Evolutionary conservation across 148 eudicot species (phyloP), one percentile per base, ranked within the genome.

Genomic region (Oxyria digyna): DNA sequence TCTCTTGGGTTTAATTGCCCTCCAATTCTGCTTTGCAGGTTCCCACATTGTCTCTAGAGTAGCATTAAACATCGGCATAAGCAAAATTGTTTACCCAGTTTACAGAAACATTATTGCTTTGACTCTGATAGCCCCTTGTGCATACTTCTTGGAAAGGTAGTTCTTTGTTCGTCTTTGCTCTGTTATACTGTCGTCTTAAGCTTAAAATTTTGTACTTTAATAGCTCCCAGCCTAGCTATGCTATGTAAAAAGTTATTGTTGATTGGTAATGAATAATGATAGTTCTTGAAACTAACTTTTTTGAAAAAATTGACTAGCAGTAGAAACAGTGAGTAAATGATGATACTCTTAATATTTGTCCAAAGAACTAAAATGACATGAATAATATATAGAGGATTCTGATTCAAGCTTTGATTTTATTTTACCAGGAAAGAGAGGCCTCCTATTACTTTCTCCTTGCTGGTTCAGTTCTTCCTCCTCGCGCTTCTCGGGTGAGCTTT

Each of bases 401-500:
- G 65, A 59, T 29, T 59, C 20, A 27, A 31, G n/a, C 3, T 29
- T 45, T 59, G 35, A 1, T 59, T 52, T 31, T 14, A 20, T 59
- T n/a, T 46, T 7, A 67, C 68, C 89, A 91, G 97, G 91, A 87
- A 91, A 74, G 89, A 91, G 54, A 85, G 97, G 68, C 95, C 95
- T 54, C 87, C 89, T 26, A 79, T 91, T 41, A 80, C 84, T 8
- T 85, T 87, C 75, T 81, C 88, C 55, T 69, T 91, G 75, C 63
- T 82, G 52, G 71, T 81, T 35, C 89, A 91, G 42, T 86, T 91
- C 55, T 91, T 91, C 84, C 79, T 91, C 50, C 87, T 88, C 9
- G 91, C 95, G 48, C 68, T 88, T 38, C 73, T 91, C 3, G 95
- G 97, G 97, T 91, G 59, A 29, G 65, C 18, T 27, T 6, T 59